These are phyloP conservation scores for Malassezia vespertilionis DNA, from an alignment of 1,284 basidiomycete genomes.

Conservation along the genomic window DNA sequence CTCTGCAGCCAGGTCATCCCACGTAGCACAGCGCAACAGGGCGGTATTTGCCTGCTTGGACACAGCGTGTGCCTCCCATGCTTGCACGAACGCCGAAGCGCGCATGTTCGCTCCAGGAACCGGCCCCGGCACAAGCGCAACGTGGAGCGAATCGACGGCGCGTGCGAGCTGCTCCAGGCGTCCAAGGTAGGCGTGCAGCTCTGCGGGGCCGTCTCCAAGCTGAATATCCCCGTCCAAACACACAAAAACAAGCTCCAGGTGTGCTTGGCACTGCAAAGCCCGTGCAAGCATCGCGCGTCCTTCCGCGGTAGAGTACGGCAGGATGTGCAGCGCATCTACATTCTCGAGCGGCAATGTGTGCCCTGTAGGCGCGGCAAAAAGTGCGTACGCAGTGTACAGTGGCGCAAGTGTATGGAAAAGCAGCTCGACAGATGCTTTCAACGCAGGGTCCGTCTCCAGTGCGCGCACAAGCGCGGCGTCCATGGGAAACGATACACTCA, in stretches of 20 bases:
- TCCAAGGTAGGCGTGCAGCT: not conserved
- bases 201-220: not conserved
- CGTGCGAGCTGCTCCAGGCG: constrained; percentile 12
- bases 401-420: not conserved
- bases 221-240: not conserved
- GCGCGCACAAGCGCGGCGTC: not conserved
- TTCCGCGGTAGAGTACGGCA: constrained; percentile 7
- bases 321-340: not conserved
- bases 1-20: not conserved
- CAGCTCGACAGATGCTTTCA: not conserved
- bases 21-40: no score
- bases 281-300: constrained; percentile 14
- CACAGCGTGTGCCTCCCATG: constrained; percentile 1
- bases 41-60: not conserved
- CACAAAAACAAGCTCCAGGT: constrained; percentile 10
- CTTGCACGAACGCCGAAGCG: not conserved
- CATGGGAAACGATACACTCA: constrained; percentile 10
- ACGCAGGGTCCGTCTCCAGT: not conserved
- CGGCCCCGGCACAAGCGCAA: constrained; percentile 5
- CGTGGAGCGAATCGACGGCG: not conserved
- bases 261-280: constrained; percentile 11
- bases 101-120: not conserved
- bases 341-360: not conserved
- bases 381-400: not conserved
- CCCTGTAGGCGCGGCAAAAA: constrained; percentile 3